Conservation (phyloP, 768 basidiomycete genomes). For the Galerina sulciceps region DNA sequence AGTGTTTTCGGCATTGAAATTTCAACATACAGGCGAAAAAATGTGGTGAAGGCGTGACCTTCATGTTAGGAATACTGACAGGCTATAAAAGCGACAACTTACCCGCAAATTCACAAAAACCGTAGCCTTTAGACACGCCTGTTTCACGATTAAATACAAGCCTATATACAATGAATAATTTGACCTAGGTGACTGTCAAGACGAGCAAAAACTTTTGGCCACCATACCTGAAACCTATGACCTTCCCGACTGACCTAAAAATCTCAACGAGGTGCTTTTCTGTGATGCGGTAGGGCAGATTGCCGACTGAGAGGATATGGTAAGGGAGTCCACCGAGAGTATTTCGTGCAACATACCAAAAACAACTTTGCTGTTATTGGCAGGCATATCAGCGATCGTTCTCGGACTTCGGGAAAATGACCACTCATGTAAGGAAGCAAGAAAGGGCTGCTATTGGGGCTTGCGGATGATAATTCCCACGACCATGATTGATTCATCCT, state of each 20-base stretch:
- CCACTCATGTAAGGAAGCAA: too few species aligned
- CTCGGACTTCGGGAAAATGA: too few species aligned
- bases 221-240: constrained; percentile 82
- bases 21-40: background rate
- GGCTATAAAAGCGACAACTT: constrained; percentile 40
- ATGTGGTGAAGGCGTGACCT: constrained; percentile 7
- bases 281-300: constrained; percentile 90
- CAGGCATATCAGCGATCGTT: constrained; percentile 18
- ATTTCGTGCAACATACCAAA: constrained; percentile 21
- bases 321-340: background rate
- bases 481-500: too few species aligned
- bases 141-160: constrained; percentile 90
- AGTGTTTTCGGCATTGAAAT: background rate
- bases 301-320: constrained; percentile 59
- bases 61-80: constrained; percentile 41
- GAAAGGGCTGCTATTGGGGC: too few species aligned
- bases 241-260: constrained; percentile 89
- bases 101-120: constrained; percentile 93
- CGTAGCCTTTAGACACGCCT: constrained; percentile 94
- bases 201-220: background rate
- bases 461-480: too few species aligned
- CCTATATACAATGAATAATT: constrained; percentile 40
- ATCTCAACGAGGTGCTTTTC: constrained; percentile 89
- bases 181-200: background rate
- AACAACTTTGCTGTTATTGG: constrained; percentile 23